These are phyloP conservation scores for Alternaria consortialis DNA, from an alignment of 2,329 filamentous ascomycete species.

Conservation along the genomic window DNA sequence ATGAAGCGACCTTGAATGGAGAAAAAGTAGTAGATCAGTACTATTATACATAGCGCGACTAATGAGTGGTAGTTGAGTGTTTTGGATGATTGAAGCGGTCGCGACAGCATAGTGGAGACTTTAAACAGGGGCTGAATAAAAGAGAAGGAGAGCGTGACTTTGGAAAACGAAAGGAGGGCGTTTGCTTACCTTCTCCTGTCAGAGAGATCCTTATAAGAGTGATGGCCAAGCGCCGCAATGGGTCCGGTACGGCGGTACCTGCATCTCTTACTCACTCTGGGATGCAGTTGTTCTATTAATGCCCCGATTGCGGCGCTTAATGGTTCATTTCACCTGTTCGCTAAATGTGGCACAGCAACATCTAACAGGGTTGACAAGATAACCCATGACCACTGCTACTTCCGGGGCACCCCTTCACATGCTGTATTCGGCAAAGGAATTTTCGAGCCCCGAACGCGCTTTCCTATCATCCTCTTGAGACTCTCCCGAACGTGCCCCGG, in stretches of 20 bases:
- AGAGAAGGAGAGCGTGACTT: background rate
- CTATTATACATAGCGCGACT: conserved; percentile 5
- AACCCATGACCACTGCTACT: background rate
- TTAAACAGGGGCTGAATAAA: background rate
- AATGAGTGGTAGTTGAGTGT: conserved; percentile 6
- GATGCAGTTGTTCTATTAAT: background rate
- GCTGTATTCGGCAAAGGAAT: too few species aligned
- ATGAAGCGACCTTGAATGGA: background rate
- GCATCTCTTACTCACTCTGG: background rate
- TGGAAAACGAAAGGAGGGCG: too few species aligned
- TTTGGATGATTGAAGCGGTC: background rate
- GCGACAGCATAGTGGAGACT: conserved; percentile 1
- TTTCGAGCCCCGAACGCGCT: too few species aligned
- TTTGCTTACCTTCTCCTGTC: background rate
- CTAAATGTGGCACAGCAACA: background rate
- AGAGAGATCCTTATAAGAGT: background rate
- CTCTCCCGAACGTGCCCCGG: too few species aligned
- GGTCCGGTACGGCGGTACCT: background rate
- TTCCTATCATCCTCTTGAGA: too few species aligned
- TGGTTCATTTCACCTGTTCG: background rate
- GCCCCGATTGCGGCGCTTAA: background rate
- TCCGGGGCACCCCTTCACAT: too few species aligned
- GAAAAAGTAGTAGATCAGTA: conserved; percentile 10
- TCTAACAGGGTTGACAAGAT: background rate
- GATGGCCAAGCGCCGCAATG: background rate